Evolutionary conservation across 192 early-diverging fungal species (phyloP), one percentile per base, ranked within the genome.

Genomic region (Haplosporangium gracile): DNA sequence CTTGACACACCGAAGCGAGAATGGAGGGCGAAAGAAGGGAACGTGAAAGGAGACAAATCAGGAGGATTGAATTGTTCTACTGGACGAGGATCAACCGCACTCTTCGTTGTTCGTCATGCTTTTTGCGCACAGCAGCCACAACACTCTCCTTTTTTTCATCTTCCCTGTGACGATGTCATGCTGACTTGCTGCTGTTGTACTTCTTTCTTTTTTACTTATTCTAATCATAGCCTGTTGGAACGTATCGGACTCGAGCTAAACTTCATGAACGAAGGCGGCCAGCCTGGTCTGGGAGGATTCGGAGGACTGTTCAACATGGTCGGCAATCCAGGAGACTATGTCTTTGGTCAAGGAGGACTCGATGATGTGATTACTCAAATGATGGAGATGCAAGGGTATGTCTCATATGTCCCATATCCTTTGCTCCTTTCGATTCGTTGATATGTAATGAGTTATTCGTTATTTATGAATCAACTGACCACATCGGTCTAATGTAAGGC

Each of bases 321-420:
- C 34, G 84, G 88, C 55, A 82, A 95, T 57, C 90, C 94, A 47
- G 92, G 93, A 72, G 98, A 99, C 89, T 99, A 99, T 88, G 98
- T 93, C 16, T 95, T 96, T 88, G 95, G 95, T 34, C 93, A 95
- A 72, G 89, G 89, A 76, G 96, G 93, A 39, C 90, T 97, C 29
- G 98, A 99, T 85, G 94, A 96, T 88, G 95, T 99, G 68, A 95
- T 99, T 70, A 94, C 97, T 9, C 96, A 95, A 69, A 82, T 95
- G 81, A 95, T 96, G 95, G 95, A 96, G 71, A 92, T 94, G 74
- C 90, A 90, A 74, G 87, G 83, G 92, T 93, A 90, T 75, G 71
- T 81, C 47, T 13, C 18, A 29, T 34, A 0, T 71, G 71, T 81
- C 47, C 20, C 18, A 29, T 32, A 0, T 71, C 4, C 47, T 26